Base-by-base conservation (phyloP, 768 basidiomycete species). In the Boletus rubropictus region DNA sequence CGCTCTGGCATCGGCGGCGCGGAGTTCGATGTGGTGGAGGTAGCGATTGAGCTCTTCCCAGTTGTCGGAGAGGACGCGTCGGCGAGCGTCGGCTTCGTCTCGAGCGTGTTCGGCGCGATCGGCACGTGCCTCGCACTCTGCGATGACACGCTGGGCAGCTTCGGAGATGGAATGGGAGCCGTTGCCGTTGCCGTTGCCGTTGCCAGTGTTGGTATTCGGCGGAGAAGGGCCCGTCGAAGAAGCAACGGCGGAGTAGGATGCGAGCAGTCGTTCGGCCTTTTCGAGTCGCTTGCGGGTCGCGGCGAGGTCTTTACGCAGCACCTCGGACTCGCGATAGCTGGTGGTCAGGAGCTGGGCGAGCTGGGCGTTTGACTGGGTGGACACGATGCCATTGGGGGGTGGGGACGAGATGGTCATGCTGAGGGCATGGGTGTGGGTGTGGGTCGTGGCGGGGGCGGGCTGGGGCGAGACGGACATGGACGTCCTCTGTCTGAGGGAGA, bases 311-410 rank as follows among this genome's bases (percentile, higher is more conserved):
- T 68, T 69, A 17, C 72, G 69, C 39, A 84, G 72, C 18, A 43
- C 11, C 10, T 84, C 82, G 29, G 66, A 60, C 37, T 84, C 81
- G 53, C 68, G 68, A 56, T 78, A 78, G 38, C 77, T 71, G 31
- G 73, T 67, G 5, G 76, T 59, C 58, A 86, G 79, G 39, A 84
- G 72, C 7, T 69, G 54, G 12, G 82, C 81, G 57, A 85, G 79
- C 48, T 77, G 73, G 1, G 79, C 66, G 54, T 79, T 71, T 15
- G 73, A 72, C 22, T 65, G 61, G 5, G 49, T 22, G 24, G 52
- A 36, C 9, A 56, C 32, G 22, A 59, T 9, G 3, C 50, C 53
- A 28, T 55, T 55, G 0, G 64, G 51, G 2, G 62, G 59, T 0
- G 50, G 34, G 38, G 57, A 35, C n/a, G 60, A 1, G 38, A 55